A percentile compares a stretch with the other conserved stretches of the same genome.
Evolutionary conservation across 2,329 filamentous ascomycete species (phyloP).

Genomic region (Fusarium nematophilum): DNA sequence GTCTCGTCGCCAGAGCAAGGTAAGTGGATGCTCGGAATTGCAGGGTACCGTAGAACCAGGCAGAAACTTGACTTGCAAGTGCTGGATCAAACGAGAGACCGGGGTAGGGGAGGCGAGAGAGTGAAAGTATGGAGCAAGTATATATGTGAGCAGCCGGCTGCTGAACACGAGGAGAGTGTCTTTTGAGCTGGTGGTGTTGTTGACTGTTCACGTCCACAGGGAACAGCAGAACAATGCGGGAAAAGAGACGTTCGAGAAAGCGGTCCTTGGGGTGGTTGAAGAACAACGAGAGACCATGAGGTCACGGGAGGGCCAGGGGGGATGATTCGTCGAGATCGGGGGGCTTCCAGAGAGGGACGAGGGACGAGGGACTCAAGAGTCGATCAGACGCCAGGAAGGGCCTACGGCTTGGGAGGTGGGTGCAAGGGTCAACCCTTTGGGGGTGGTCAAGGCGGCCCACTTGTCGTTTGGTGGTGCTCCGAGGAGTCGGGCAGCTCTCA

Average conservation of each 20-base stretch:
- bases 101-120: slow-evolving; percentile 28
- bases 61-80: slow-evolving; percentile 42
- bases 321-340: slow-evolving; percentile 42
- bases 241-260: slow-evolving; percentile 33
- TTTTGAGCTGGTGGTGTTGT: slow-evolving; percentile 31
- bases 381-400: slow-evolving; percentile 44
- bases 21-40: slow-evolving; percentile 39
- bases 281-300: slow-evolving; percentile 42
- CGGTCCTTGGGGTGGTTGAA: slow-evolving; percentile 41
- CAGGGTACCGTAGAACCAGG: slow-evolving; percentile 42
- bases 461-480: slow-evolving; percentile 38
- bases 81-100: slow-evolving; percentile 42
- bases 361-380: slow-evolving; percentile 35
- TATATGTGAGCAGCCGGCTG: slow-evolving; percentile 46
- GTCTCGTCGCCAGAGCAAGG: slow-evolving; percentile 42
- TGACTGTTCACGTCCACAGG: slow-evolving; percentile 44
- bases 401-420: slow-evolving; percentile 35
- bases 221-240: slow-evolving; percentile 44
- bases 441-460: slow-evolving; percentile 40
- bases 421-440: slow-evolving; percentile 37
- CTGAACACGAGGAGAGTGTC: slow-evolving; percentile 43
- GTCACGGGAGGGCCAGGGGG: slow-evolving; percentile 39
- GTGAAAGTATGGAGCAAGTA: slow-evolving; percentile 9
- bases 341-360: slow-evolving; percentile 20
- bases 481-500: slow-evolving; percentile 28